These are phyloP conservation scores for Alliaria petiolata DNA, from an alignment of 345 rosid genomes.

Conservation along the genomic window DNA sequence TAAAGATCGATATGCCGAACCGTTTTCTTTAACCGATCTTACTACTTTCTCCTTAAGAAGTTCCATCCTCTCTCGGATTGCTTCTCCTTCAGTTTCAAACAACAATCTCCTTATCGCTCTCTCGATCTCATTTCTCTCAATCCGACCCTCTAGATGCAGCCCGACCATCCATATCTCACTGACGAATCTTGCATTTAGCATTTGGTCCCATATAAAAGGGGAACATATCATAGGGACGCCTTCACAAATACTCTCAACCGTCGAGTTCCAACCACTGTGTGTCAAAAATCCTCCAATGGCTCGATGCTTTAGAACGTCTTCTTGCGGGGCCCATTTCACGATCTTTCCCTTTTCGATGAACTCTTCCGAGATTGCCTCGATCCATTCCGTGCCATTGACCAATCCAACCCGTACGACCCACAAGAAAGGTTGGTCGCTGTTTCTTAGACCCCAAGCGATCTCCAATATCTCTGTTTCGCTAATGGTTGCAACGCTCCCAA, in stretches of 20 bases:
- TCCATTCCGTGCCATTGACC: not conserved
- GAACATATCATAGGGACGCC: conserved; percentile 26
- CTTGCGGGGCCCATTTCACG: conserved; percentile 24
- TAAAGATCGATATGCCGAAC: not conserved
- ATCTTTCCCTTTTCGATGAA: conserved; percentile 35
- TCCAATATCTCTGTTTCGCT: conserved; percentile 34
- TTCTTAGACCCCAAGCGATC: conserved; percentile 44
- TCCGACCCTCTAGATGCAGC: conserved; percentile 6
- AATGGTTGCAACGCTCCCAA: conserved; percentile 35
- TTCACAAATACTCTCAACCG: conserved; percentile 29
- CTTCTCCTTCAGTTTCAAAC: conserved; percentile 13
- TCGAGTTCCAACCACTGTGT: conserved; percentile 36
- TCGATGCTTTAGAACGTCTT: conserved; percentile 22
- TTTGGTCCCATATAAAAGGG: conserved; percentile 23
- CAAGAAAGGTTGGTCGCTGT: conserved; percentile 40
- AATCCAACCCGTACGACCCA: conserved; percentile 39
- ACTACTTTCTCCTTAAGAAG: not conserved
- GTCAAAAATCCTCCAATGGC: conserved; percentile 27
- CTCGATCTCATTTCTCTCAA: conserved; percentile 16
- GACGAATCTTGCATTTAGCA: conserved; percentile 19
- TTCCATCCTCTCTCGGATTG: conserved; percentile 12
- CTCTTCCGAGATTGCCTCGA: conserved; percentile 1
- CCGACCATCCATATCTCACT: conserved; percentile 27
- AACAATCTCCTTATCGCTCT: not conserved
- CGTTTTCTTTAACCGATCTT: not conserved